Evolutionary conservation across 2,329 filamentous ascomycete genomes (phyloP).

Genomic region (Trichophyton simii): DNA sequence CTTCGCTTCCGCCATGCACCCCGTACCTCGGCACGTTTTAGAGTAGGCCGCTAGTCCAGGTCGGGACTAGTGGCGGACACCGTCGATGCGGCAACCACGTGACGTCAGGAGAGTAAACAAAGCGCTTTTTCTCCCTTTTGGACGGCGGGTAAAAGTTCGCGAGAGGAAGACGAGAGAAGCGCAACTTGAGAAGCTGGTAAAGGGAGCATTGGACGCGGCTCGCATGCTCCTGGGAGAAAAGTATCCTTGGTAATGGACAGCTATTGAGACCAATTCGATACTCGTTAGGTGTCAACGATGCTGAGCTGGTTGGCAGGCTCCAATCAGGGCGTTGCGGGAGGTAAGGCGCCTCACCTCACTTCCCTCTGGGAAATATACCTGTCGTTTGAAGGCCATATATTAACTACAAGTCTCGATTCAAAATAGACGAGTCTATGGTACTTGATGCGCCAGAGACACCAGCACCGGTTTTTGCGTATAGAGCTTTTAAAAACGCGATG

Average conservation of each 20-base stretch:
- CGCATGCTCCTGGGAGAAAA: background rate
- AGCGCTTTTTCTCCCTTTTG: background rate
- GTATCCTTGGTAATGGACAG: background rate
- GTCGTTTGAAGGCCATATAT: background rate
- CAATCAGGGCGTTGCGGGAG: constrained; percentile 19
- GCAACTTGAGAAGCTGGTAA: too few relatives aligned
- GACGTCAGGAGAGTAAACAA: constrained; percentile 2
- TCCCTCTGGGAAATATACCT: constrained; percentile 1
- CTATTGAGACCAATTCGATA: background rate
- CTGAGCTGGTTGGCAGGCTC: constrained; percentile 24
- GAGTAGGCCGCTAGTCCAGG: background rate
- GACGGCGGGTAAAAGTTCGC: background rate
- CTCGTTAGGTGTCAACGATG: constrained; percentile 14
- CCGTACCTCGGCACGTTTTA: background rate
- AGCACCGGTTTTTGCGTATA: constrained; percentile 53
- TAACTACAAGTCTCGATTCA: constrained; percentile 4
- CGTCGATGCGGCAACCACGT: background rate
- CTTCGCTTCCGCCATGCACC: background rate
- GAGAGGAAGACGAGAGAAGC: background rate
- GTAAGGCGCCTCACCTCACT: constrained; percentile 14
- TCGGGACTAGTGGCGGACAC: background rate
- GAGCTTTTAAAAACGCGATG: constrained; percentile 47
- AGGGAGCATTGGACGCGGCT: background rate
- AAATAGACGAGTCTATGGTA: constrained; percentile 15
- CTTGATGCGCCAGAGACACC: constrained; percentile 51